Base-by-base conservation (phyloP, 352 stramenopile species). In the Thraustochytrium aureum region DNA sequence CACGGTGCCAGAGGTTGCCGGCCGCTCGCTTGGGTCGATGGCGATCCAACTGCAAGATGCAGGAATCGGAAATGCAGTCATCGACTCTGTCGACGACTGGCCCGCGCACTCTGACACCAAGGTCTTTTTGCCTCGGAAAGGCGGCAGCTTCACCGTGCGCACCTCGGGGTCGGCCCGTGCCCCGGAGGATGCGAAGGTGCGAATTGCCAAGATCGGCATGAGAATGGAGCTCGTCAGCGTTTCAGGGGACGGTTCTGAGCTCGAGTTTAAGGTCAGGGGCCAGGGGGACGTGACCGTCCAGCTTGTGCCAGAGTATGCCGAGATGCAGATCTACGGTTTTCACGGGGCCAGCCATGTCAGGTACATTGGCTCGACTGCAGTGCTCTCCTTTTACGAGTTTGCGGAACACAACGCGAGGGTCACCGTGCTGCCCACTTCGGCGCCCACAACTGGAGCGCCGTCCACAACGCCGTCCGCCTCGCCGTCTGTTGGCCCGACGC, bases 11-110 rank as follows among this genome's bases (percentile, higher is more conserved):
- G 56, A 10, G 26, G 56, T 26, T 32, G 10, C 56, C 56, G 10
- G n/a, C 26, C 56, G 35, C 56, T 26, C 20, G 22, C 30, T 42
- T 17, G 69, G 69, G 4, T 20, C 50, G 47, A 65, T 79, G 59
- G 50, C 69, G 59, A 35, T 79, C 17, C 17, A 64, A 17, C 14
- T 79, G 2, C 10, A 41, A 20, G 59, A 64, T 14, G 26, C 69
- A 4, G 52, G 0, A 12, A 41, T 12, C 22, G n/a, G n/a, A n/a
- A n/a, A n/a, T n/a, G n/a, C n/a, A n/a, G 39, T 32, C 50, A 79
- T 79, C 54, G 38, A 43, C 43, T 67, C 52, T 4, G 69, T 79
- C 2, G 50, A 79, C 20, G 22, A 54, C 30, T 79, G 69, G 69
- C 67, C 42, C 59, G 69, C 69, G 6, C 67, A 79, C 56, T 33